Conservation (phyloP, 1,284 basidiomycete genomes). For the Porphyrellus sp. region DNA sequence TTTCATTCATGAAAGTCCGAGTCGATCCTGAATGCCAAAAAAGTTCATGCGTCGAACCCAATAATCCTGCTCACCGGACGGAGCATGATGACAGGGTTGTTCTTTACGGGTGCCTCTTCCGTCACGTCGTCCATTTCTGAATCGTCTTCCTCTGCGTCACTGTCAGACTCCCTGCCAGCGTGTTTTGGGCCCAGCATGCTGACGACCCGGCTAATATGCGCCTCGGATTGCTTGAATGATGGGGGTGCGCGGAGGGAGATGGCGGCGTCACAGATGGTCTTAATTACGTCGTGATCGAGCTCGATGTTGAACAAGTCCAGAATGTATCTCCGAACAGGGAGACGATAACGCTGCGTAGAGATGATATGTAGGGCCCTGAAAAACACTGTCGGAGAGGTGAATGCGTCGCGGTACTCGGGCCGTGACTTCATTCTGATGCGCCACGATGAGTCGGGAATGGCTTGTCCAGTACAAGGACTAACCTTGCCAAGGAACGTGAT, state of each 20-base stretch:
- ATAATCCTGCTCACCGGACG: constrained; percentile 57
- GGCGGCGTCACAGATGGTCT: constrained; percentile 49
- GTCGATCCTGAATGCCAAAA: not conserved
- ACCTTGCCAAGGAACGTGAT: constrained; percentile 84
- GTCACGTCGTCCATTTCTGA: constrained; percentile 43
- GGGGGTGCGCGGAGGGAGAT: constrained; percentile 48
- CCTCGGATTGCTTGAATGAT: constrained; percentile 46
- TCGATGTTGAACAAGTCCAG: constrained; percentile 89
- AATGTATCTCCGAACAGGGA: constrained; percentile 88
- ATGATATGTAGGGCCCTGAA: constrained; percentile 84
- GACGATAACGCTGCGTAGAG: constrained; percentile 83
- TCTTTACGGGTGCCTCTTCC: constrained; percentile 40
- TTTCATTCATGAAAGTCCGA: not conserved
- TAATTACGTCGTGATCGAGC: constrained; percentile 59
- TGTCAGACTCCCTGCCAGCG: constrained; percentile 51
- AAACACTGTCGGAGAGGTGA: constrained; percentile 75
- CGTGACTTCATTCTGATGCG: constrained; percentile 70
- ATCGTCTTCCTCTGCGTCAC: constrained; percentile 57
- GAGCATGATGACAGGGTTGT: constrained; percentile 51
- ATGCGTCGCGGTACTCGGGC: constrained; percentile 73
- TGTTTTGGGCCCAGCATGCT: constrained; percentile 59
- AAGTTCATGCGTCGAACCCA: constrained; percentile 47
- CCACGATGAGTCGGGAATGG: not conserved
- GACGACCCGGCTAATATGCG: constrained; percentile 47
- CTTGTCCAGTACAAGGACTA: constrained; percentile 21